Evolutionary conservation across 1,139 yeast genomes (phyloP), one percentile per base, ranked within the genome.

Genomic region (Kazachstania sp.): DNA sequence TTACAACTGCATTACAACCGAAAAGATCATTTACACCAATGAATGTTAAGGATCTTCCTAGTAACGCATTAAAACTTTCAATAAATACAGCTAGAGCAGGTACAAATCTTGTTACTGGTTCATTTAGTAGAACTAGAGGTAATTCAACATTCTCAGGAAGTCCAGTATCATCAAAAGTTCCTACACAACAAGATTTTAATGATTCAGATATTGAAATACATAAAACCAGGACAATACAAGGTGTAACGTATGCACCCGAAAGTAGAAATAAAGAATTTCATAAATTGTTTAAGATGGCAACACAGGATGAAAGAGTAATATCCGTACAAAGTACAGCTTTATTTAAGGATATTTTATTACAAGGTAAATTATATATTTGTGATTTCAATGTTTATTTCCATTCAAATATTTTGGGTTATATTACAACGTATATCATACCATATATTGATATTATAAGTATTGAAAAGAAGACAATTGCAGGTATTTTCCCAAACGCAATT

Each of bases 401-500:
- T 54, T 80, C 88, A 0, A 83, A 82, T 54, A 79, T 84, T 47
- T 68, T 83, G 47, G 90, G 90, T 0, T 78, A 85, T 77, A 80
- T 79, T 1, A 83, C 88, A 2, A 77, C 79, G 52, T 60, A 82
- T 31, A 63, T 73, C 13, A 76, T 84, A 6, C 83, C 88, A 0
- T 70, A 82, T 43, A 78, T 74, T 50, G 87, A 83, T 55, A 81
- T 84, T 35, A 76, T 81, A 19, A 82, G 79, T 57, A 74, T 84
- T 38, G 87, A 81, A 57, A 83, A 83, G 63, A 79, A 77, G 57
- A 74, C 79, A 4, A 82, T 88, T 0, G 87, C 87, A 0, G 84
- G 78, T 1, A 68, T 84, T 23, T 82, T 84, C 52, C 90, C 88
- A n/a, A 84, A 83, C 61, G 88, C 86, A 2, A 79, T 84, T 61